A percentile compares a stretch with the other conserved stretches of the same genome.
Evolutionary conservation across 768 basidiomycete species (phyloP).

Genomic region (Mycena rosella): DNA sequence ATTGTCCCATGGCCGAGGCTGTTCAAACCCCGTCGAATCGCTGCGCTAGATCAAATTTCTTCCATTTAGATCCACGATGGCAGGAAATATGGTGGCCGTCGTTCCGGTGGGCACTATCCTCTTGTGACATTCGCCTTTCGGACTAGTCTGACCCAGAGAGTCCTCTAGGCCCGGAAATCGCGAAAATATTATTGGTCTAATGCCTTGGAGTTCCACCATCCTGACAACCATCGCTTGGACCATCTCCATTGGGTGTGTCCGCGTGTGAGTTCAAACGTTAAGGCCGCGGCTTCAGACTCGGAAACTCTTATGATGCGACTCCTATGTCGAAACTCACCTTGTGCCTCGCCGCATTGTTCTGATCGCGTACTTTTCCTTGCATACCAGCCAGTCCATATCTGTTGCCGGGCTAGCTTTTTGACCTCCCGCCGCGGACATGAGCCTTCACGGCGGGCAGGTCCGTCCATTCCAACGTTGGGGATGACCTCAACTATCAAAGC

Average conservation of each 20-base stretch:
- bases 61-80: neutral
- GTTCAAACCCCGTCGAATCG: neutral
- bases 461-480: conserved; percentile 7
- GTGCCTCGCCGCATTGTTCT: neutral
- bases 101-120: conserved; percentile 5
- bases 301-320: neutral
- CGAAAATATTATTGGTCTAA: conserved; percentile 2
- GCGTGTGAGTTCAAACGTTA: conserved; percentile 17
- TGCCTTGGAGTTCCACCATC: conserved; percentile 18
- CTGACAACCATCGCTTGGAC: conserved; percentile 10
- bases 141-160: conserved; percentile 11
- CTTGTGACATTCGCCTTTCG: neutral
- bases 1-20: conserved; percentile 16
- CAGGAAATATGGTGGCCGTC: neutral
- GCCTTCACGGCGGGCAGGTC: neutral
- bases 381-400: neutral
- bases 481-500: conserved; percentile 17
- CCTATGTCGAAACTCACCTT: neutral
- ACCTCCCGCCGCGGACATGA: conserved; percentile 24
- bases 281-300: conserved; percentile 21
- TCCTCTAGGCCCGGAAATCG: conserved; percentile 11
- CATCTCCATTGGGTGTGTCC: conserved; percentile 29
- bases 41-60: neutral
- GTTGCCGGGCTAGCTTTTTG: neutral
- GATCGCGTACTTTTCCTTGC: neutral